phyloP scores from a whole-genome alignment of 352 stramenopile species.

The Peronospora destructor region DNA sequence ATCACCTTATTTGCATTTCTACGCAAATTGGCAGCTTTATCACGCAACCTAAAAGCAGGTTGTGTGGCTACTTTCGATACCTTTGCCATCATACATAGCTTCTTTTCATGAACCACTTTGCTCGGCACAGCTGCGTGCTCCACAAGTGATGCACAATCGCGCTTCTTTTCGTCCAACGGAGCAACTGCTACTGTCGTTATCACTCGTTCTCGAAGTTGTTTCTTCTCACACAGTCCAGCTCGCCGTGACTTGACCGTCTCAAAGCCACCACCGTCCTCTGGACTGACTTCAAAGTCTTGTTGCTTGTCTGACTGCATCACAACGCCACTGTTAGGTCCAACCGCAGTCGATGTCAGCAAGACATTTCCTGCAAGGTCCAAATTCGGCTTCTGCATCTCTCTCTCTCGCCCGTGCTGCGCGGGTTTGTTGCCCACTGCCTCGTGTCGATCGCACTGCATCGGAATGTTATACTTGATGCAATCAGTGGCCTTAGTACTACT shows the following conservation, averaged over 20 bases:
- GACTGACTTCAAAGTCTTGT: conserved; percentile 4
- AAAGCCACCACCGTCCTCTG: conserved; percentile 9
- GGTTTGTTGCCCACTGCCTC: conserved; percentile 4
- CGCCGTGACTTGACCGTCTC: conserved; percentile 29
- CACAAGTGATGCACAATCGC: not conserved
- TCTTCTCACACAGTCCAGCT: conserved; percentile 21
- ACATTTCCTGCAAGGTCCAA: not conserved
- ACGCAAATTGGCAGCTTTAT: not conserved
- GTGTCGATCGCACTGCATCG: conserved; percentile 2
- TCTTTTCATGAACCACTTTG: conserved; percentile 17
- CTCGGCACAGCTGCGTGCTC: conserved; percentile 12
- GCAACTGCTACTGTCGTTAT: conserved; percentile 8
- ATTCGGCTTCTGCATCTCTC: conserved; percentile 6
- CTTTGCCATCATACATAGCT: not conserved
- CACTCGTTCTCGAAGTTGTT: conserved; percentile 18
- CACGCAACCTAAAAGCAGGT: conserved; percentile 6
- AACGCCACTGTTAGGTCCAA: conserved; percentile 3
- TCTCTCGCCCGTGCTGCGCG: not conserved
- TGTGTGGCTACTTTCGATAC: conserved; percentile 2
- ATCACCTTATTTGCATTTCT: not conserved
- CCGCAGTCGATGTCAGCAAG: conserved; percentile 9
- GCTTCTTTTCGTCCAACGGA: conserved; percentile 9
- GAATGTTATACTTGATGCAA: conserved; percentile 1
- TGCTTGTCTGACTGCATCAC: not conserved
- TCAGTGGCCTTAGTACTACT: conserved; percentile 2